Conservation (phyloP, 192 early-diverging fungal species). For the Linnemannia hyalina region DNA sequence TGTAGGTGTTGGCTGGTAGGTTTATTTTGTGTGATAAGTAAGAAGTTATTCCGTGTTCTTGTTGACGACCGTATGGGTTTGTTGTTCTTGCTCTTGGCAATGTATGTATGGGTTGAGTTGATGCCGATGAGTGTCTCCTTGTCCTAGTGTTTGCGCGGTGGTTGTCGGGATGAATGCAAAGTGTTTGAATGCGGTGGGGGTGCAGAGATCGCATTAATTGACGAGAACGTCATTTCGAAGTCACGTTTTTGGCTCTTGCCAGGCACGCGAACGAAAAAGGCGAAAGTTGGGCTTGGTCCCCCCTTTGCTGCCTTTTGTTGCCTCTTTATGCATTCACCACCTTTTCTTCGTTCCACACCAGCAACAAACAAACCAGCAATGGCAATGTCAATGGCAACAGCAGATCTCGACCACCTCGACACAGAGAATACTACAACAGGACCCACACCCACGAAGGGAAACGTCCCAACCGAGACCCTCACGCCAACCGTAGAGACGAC, state of each 20-base stretch:
- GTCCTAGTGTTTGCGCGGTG: neutral
- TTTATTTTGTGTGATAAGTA: neutral
- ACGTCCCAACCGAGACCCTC: neutral
- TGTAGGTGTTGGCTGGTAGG: neutral
- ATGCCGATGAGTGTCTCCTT: neutral
- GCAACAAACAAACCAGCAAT: neutral
- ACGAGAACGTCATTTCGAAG: no score
- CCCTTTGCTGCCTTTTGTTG: neutral
- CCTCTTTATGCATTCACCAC: neutral
- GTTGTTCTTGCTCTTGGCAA: neutral
- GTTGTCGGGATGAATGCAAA: constrained; percentile 1
- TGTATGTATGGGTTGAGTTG: neutral
- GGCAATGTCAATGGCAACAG: neutral
- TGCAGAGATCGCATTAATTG: neutral
- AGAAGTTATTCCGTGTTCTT: no score
- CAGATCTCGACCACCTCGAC: neutral
- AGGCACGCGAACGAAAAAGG: no score
- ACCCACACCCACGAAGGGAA: neutral
- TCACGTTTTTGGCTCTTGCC: no score
- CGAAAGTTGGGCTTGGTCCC: no score
- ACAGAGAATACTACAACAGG: neutral
- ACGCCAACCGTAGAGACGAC: neutral
- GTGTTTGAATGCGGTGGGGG: neutral
- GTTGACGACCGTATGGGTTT: neutral
- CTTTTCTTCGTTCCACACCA: neutral